Evolutionary conservation across 2,329 filamentous ascomycete genomes (phyloP), one percentile per base, ranked within the genome.

Genomic region (Triangularia verruculosa): DNA sequence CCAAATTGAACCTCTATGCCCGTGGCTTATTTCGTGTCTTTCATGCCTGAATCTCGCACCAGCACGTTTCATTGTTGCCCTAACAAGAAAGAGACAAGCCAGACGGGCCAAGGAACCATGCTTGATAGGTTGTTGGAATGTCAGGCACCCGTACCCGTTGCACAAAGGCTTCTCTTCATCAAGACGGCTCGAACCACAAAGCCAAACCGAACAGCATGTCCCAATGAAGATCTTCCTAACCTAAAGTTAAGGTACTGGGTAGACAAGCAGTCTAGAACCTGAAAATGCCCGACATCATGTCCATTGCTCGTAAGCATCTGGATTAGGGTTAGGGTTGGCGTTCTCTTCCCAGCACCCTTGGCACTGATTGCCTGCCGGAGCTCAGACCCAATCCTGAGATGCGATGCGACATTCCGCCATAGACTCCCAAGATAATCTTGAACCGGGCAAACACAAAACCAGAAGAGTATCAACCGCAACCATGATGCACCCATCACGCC

Each of bases 401-500:
- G 39, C 6, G n/a, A 20, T 47, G 39, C 6, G 6, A 55, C 27
- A 15, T 43, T 55, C 30, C 27, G 43, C 27, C 20, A 32, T 39
- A 13, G 34, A 15, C 15, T 32, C 54, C 22, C 13, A 22, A 57
- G 34, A 56, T 25, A 20, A 57, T 20, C 24, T 32, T 13, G 27
- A 20, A 47, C 39, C 54, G 13, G 54, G 28, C 27, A 22, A 47
- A 47, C 8, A 17, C n/a, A 47, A 7, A 47, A 47, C 8, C 39
- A 47, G 20, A 47, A 3, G 4, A 17, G 20, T 55, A 30, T 12
- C 27, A 55, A n/a, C 55, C 62, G 56, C 61, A 54, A 80, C 72
- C 68, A 87, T 84, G 80, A 87, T 96, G 80, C 94, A 97, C 81
- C 94, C 94, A 64, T 88, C 94, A 75, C 87, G 95, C 69, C 90